A percentile compares a stretch with the other conserved stretches of the same genome.
Evolutionary conservation across 208 protist genomes (phyloP).

Genomic region (Paratrypanosoma confusum): DNA sequence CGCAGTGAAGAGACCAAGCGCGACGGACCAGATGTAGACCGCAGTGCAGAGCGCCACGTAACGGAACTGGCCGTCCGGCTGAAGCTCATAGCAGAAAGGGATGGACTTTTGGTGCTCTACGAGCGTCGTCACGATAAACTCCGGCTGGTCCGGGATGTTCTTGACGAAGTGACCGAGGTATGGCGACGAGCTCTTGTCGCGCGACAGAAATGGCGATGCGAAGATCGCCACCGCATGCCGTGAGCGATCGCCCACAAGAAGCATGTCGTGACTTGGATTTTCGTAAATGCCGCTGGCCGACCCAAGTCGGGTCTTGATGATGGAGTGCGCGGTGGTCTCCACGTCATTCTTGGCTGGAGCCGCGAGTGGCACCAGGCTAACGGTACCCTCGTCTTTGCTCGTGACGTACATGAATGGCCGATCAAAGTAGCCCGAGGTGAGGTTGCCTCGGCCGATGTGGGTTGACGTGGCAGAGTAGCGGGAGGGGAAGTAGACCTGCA

Average conservation of each 20-base stretch:
- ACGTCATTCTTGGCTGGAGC: conserved; percentile 9
- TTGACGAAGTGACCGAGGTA: conserved; percentile 61
- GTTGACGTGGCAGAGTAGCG: conserved; percentile 19
- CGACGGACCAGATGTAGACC: conserved; percentile 50
- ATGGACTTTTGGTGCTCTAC: conserved; percentile 74
- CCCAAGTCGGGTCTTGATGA: conserved; percentile 23
- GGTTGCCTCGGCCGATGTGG: neutral
- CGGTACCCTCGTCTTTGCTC: conserved; percentile 77
- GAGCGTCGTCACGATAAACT: conserved; percentile 62
- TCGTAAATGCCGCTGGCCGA: conserved; percentile 76
- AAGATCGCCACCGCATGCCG: conserved; percentile 55
- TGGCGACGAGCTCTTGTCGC: conserved; percentile 17
- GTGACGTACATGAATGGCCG: conserved; percentile 78
- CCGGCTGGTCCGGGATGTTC: conserved; percentile 71
- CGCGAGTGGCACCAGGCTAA: conserved; percentile 64
- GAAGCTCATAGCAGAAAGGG: conserved; percentile 81
- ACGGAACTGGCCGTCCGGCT: conserved; percentile 44
- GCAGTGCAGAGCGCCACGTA: conserved; percentile 75
- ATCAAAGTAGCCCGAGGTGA: conserved; percentile 20
- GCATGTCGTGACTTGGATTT: conserved; percentile 52
- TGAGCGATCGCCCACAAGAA: conserved; percentile 69
- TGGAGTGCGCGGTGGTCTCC: conserved; percentile 34
- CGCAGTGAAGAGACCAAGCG: conserved; percentile 20
- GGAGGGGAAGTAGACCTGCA: conserved; percentile 71
- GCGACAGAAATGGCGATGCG: conserved; percentile 53